Conservation (phyloP, 768 basidiomycete species). For the Mycena alexandri region DNA sequence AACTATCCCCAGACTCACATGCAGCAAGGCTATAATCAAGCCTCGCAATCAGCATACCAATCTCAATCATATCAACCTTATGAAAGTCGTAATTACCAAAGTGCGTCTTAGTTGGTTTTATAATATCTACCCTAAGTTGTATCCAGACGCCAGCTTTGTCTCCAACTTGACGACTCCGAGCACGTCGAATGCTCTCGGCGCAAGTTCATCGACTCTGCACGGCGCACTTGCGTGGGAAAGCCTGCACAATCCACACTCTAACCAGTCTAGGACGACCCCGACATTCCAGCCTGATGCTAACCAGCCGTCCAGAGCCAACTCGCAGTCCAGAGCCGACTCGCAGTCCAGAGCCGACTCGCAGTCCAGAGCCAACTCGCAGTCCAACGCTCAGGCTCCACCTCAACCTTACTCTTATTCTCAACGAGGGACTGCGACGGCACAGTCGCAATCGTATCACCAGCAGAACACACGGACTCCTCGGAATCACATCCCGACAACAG, state of each 20-base stretch:
- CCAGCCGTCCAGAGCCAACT: not conserved
- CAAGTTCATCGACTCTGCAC: not conserved
- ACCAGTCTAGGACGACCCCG: not conserved
- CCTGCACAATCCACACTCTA: not conserved
- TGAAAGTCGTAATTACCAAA: constrained; percentile 2
- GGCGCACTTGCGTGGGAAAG: constrained; percentile 1
- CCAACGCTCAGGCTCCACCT: not conserved
- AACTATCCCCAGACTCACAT: not conserved
- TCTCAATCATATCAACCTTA: not conserved
- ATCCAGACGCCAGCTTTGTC: not conserved
- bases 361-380: not conserved
- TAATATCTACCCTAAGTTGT: not conserved
- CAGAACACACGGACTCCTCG: not conserved
- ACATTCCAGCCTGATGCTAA: not conserved
- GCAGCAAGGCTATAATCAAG: not conserved
- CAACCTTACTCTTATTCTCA: not conserved
- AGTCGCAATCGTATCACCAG: constrained; percentile 17
- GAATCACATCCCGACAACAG: not conserved
- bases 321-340: too few relatives aligned
- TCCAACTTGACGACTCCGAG: too few relatives aligned
- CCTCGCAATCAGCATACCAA: not conserved
- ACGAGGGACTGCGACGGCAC: not conserved
- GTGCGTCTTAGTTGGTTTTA: not conserved
- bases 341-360: not conserved
- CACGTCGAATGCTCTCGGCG: not conserved